Conservation (phyloP, 148 eudicot genomes). For the Arctostaphylos glauca region DNA sequence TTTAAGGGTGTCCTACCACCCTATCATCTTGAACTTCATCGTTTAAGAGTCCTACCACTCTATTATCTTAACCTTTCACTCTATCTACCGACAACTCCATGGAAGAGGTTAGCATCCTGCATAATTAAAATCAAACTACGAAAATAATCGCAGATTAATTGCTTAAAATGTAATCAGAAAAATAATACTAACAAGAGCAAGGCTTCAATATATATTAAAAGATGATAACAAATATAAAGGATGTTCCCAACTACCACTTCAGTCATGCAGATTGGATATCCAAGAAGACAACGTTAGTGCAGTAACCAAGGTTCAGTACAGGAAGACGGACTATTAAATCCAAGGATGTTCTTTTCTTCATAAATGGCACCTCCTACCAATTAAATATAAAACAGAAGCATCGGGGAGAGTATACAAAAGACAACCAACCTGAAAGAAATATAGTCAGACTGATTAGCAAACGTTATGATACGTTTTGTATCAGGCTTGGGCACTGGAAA, state of each 20-base stretch:
- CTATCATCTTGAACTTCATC: not conserved
- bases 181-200: not conserved
- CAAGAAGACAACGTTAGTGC: not conserved
- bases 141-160: not conserved
- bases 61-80: conserved; percentile 1
- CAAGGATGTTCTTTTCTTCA: not conserved
- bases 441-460: conserved; percentile 88
- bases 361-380: not conserved
- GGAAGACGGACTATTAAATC: not conserved
- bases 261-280: conserved; percentile 9
- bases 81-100: not conserved
- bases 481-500: conserved; percentile 99
- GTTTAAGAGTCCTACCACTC: not conserved
- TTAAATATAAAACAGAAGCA: not conserved
- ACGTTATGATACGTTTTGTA: conserved; percentile 83
- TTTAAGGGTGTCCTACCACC: not conserved
- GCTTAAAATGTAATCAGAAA: not conserved
- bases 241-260: not conserved
- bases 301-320: not conserved
- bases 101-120: not conserved
- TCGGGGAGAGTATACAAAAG: not conserved
- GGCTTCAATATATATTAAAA: not conserved
- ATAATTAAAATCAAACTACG: not conserved
- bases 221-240: not conserved
- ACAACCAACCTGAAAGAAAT: conserved; percentile 86